Conservation (phyloP, 129 eudicot genomes). For the Logfia minima region DNA sequence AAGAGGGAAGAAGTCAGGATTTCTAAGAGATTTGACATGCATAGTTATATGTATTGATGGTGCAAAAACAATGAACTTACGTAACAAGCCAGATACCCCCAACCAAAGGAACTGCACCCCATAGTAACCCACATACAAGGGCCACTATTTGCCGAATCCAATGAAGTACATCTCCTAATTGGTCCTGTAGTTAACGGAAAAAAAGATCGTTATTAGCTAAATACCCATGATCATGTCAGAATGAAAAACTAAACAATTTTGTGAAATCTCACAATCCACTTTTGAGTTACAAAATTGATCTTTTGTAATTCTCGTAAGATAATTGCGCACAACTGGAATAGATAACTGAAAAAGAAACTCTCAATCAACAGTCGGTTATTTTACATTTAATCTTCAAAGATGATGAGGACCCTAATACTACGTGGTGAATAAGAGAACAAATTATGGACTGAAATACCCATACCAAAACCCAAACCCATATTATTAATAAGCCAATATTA, state of each 20-base stretch:
- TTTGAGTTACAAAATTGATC: not conserved
- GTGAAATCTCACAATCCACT: not conserved
- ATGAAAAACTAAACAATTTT: not conserved
- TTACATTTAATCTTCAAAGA: not conserved
- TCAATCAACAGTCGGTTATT: not conserved
- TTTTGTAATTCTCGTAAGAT: not conserved
- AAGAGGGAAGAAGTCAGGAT: not conserved
- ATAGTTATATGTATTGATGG: not conserved
- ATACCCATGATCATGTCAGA: not conserved
- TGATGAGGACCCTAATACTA: not conserved
- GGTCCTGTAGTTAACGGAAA: slow-evolving; percentile 60
- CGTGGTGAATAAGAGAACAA: not conserved
- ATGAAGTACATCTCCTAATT: slow-evolving; percentile 89
- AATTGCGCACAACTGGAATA: not conserved
- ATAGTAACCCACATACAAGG: slow-evolving; percentile 74
- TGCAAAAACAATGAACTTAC: slow-evolving; percentile 50
- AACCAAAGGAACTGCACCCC: slow-evolving; percentile 92
- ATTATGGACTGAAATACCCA: not conserved
- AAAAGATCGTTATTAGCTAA: slow-evolving; percentile 13
- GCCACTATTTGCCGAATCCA: slow-evolving; percentile 94
- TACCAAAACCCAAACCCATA: not conserved
- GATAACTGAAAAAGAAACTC: not conserved
- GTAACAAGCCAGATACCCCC: slow-evolving; percentile 87
- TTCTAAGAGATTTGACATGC: not conserved
- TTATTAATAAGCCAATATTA: too few species aligned